Conservation (phyloP, 495 filamentous ascomycete species). For the Neurospora sp. region DNA sequence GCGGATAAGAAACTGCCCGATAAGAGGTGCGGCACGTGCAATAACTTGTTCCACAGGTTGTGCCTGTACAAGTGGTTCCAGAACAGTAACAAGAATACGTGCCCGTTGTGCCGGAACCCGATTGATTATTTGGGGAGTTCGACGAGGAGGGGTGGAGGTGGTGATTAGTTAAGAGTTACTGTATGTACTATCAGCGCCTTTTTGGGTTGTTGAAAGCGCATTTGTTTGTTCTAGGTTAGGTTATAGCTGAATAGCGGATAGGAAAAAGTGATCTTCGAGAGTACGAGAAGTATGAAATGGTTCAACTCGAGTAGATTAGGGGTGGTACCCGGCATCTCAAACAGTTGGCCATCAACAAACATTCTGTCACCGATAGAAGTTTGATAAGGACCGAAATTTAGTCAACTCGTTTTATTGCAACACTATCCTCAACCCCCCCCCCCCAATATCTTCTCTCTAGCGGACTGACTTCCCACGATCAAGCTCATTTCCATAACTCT, state of each 20-base stretch:
- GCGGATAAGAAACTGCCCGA: conserved; percentile 79
- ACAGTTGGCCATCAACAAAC: background rate
- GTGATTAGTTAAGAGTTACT: background rate
- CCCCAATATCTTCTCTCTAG: background rate
- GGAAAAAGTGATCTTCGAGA: background rate
- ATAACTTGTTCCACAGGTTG: conserved; percentile 80
- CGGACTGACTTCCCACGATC: background rate
- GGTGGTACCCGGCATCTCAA: background rate
- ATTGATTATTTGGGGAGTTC: conserved; percentile 52
- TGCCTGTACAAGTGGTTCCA: conserved; percentile 96
- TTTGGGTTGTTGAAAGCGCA: background rate
- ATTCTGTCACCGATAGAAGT: background rate
- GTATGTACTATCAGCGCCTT: background rate
- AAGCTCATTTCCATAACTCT: too few species aligned
- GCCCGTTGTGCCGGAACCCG: conserved; percentile 78
- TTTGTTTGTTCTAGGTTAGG: background rate
- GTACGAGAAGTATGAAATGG: background rate
- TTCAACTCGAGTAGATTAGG: background rate
- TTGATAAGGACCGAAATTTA: background rate
- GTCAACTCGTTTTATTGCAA: background rate
- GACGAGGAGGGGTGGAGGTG: conserved; percentile 8
- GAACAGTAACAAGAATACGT: conserved; percentile 79
- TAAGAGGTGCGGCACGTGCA: conserved; percentile 86
- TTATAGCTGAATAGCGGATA: background rate
- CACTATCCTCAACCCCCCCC: background rate